A percentile compares a stretch with the other conserved stretches of the same genome.
phyloP scores from a whole-genome alignment of 352 stramenopile genomes.

The Globisporangium okanoganense region DNA sequence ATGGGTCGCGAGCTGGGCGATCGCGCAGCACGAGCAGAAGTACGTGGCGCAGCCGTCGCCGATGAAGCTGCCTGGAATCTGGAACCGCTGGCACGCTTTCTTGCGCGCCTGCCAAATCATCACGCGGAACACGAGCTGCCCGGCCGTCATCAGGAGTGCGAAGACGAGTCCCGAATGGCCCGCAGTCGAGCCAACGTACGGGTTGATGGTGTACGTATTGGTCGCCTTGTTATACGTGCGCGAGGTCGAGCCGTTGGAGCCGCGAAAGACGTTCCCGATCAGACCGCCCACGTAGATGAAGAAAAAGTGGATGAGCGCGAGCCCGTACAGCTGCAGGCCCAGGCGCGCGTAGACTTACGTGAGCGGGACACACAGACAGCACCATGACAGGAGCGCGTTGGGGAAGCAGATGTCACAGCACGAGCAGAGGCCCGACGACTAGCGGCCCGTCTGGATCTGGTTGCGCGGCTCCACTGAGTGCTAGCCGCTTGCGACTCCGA shows the following conservation, averaged over 20 bases:
- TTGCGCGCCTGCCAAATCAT: neutral
- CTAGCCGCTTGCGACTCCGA: neutral
- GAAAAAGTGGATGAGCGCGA: conserved; percentile 10
- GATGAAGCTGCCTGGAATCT: too few relatives aligned
- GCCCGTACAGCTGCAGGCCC: conserved; percentile 10
- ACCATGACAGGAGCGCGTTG: conserved; percentile 23
- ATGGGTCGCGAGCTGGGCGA: neutral
- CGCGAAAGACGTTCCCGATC: neutral
- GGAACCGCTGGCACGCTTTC: too few relatives aligned
- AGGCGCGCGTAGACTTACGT: conserved; percentile 23
- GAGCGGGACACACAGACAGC: conserved; percentile 24
- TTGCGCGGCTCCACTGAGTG: too few relatives aligned
- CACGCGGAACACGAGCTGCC: neutral
- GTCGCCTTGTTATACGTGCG: too few relatives aligned
- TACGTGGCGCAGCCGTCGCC: too few relatives aligned
- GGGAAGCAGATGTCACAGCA: conserved; percentile 24
- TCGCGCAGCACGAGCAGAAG: too few relatives aligned
- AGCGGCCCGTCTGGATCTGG: conserved; percentile 10
- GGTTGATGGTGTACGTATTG: too few relatives aligned
- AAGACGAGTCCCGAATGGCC: too few relatives aligned
- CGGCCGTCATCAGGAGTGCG: neutral
- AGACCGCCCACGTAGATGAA: neutral
- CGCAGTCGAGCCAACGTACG: too few relatives aligned
- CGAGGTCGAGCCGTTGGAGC: too few relatives aligned
- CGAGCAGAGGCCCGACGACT: conserved; percentile 20